Evolutionary conservation across 352 stramenopile genomes (phyloP).

Genomic region (Phytophthora meadii): DNA sequence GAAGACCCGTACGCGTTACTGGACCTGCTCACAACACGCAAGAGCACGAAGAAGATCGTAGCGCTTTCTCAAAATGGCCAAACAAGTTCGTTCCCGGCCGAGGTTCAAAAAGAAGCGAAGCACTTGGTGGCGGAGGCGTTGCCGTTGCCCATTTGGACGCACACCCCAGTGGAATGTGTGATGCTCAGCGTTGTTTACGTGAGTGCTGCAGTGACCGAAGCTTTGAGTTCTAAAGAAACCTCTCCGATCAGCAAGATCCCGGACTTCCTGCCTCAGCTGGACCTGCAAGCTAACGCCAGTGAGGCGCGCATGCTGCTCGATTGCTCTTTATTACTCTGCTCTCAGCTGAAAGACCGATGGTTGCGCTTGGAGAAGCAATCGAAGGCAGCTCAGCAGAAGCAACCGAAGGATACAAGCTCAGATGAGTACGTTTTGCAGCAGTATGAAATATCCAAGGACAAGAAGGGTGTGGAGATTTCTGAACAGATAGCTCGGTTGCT

Average conservation of each 20-base stretch:
- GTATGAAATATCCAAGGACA: constrained; percentile 60
- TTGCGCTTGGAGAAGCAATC: constrained; percentile 59
- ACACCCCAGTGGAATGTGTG: constrained; percentile 66
- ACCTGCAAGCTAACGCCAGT: constrained; percentile 46
- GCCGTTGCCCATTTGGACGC: constrained; percentile 68
- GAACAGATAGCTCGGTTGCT: constrained; percentile 59
- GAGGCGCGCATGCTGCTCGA: constrained; percentile 63
- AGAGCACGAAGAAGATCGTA: constrained; percentile 52
- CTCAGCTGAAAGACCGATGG: constrained; percentile 72
- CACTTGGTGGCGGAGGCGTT: constrained; percentile 65
- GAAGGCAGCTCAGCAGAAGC: constrained; percentile 40
- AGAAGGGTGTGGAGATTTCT: constrained; percentile 60
- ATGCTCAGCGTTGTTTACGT: constrained; percentile 77
- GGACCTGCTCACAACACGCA: constrained; percentile 65
- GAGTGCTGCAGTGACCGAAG: constrained; percentile 58
- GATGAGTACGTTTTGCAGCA: constrained; percentile 62
- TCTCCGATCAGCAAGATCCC: constrained; percentile 32
- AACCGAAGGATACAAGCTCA: constrained; percentile 15
- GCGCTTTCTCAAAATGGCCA: constrained; percentile 16
- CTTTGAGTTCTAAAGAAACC: constrained; percentile 20
- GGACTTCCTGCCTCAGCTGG: constrained; percentile 55
- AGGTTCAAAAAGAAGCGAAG: constrained; percentile 76
- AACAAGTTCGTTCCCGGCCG: constrained; percentile 22
- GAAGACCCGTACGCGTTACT: constrained; percentile 76
- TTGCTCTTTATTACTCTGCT: constrained; percentile 61